phyloP scores from a whole-genome alignment of 768 basidiomycete species.

The Termitomyces sp. region DNA sequence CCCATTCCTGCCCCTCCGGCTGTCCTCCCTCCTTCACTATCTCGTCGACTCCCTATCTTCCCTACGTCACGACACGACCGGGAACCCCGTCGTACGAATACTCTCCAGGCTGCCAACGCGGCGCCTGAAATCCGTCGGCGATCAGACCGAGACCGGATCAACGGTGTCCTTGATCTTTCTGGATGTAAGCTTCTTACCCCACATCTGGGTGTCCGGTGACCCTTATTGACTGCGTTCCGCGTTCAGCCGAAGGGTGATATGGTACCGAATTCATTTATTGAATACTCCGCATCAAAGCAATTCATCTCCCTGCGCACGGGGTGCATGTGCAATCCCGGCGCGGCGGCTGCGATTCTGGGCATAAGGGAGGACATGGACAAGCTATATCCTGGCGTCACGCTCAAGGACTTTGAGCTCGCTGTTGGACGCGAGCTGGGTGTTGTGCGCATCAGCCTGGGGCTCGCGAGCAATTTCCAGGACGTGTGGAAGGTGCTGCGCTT shows the following conservation, averaged over 20 bases:
- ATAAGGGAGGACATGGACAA: conserved; percentile 59
- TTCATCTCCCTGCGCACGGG: conserved; percentile 77
- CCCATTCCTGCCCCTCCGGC: conserved; percentile 71
- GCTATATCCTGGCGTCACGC: conserved; percentile 53
- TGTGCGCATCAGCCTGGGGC: conserved; percentile 71
- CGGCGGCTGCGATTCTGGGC: conserved; percentile 65
- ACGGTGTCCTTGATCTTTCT: conserved; percentile 59
- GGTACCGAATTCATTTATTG: conserved; percentile 70
- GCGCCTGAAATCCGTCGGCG: conserved; percentile 51
- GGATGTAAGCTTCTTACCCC: conserved; percentile 35
- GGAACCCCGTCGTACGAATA: conserved; percentile 58
- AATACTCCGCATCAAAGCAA: conserved; percentile 56
- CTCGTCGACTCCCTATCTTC: conserved; percentile 48
- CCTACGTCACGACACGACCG: conserved; percentile 57
- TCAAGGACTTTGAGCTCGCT: conserved; percentile 52
- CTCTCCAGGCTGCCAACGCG: conserved; percentile 57
- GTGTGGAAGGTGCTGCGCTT: conserved; percentile 54
- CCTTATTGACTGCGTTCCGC: conserved; percentile 1
- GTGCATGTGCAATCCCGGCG: conserved; percentile 87
- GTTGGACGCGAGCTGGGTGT: conserved; percentile 71
- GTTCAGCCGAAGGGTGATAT: conserved; percentile 58
- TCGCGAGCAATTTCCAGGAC: conserved; percentile 76
- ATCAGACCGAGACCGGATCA: conserved; percentile 62
- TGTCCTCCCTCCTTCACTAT: conserved; percentile 63
- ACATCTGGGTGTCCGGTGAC: not conserved